phyloP scores from a whole-genome alignment of 805 yeast genomes.

The Dipodascopsis uninucleata region DNA sequence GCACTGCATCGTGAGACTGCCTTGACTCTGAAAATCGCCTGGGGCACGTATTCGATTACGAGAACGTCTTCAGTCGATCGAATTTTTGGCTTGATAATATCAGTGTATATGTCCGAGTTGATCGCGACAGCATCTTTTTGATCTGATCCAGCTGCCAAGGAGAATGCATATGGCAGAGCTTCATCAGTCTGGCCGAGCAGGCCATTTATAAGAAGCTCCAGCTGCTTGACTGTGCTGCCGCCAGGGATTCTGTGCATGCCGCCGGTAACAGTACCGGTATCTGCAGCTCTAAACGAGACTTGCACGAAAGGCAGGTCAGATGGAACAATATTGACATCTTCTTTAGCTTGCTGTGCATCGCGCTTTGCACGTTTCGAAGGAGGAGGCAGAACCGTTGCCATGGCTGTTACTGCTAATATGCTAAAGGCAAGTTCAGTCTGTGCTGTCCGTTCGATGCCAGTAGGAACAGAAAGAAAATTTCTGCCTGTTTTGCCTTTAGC shows the following conservation, averaged over 20 bases:
- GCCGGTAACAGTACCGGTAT: constrained; percentile 81
- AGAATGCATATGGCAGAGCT: constrained; percentile 85
- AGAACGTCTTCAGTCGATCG: constrained; percentile 90
- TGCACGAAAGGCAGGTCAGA: constrained; percentile 80
- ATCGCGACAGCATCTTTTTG: constrained; percentile 60
- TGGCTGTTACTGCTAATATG: background rate
- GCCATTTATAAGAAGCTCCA: constrained; percentile 83
- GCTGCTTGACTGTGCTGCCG: constrained; percentile 73
- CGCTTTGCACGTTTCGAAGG: constrained; percentile 83
- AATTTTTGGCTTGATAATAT: constrained; percentile 80
- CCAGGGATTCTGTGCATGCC: constrained; percentile 79
- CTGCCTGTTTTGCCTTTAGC: background rate
- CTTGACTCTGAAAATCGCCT: constrained; percentile 89
- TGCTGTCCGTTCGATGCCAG: background rate
- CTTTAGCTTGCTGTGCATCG: constrained; percentile 77
- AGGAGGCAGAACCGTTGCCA: constrained; percentile 95
- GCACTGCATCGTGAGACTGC: constrained; percentile 89
- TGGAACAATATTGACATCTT: constrained; percentile 70
- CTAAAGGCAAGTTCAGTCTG: no score
- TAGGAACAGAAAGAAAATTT: background rate
- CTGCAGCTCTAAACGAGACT: constrained; percentile 86
- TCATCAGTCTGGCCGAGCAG: constrained; percentile 63
- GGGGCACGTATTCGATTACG: constrained; percentile 87
- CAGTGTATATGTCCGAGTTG: constrained; percentile 67
- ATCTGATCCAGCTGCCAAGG: constrained; percentile 49